These are phyloP conservation scores for Hsuehochloa calcarea DNA, from an alignment of 176 grass and related monocot species.

Conservation along the genomic window DNA sequence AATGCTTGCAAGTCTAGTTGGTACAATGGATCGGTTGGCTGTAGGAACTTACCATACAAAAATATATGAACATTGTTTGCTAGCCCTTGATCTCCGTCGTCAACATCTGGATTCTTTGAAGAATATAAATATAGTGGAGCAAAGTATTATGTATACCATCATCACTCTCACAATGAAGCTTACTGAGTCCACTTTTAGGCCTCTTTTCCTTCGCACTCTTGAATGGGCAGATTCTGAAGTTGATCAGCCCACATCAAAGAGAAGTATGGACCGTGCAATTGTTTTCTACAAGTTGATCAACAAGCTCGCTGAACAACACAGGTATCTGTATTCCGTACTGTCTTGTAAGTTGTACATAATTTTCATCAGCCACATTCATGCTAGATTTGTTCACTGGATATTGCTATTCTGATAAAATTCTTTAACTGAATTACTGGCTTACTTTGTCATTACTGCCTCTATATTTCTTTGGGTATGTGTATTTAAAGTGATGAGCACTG, in stretches of 20 bases:
- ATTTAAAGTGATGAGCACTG: not conserved
- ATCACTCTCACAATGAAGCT: conserved; percentile 76
- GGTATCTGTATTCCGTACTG: conserved; percentile 36
- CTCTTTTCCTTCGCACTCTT: conserved; percentile 74
- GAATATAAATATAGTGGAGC: conserved; percentile 67
- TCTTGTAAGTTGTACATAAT: not conserved
- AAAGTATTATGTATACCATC: conserved; percentile 73
- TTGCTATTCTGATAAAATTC: not conserved
- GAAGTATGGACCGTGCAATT: conserved; percentile 70
- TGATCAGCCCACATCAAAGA: conserved; percentile 50
- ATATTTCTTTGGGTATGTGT: not conserved
- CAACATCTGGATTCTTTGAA: conserved; percentile 57
- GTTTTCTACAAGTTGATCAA: conserved; percentile 82
- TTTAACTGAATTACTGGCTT: not conserved
- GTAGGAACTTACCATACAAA: conserved; percentile 78
- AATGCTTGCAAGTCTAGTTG: conserved; percentile 71
- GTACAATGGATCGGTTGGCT: conserved; percentile 71
- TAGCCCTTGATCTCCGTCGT: conserved; percentile 73
- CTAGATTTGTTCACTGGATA: conserved; percentile 1
- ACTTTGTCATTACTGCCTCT: not conserved
- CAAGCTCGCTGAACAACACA: conserved; percentile 75
- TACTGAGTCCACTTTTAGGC: conserved; percentile 87
- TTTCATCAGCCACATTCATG: not conserved
- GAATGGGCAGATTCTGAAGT: conserved; percentile 84
- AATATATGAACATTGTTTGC: conserved; percentile 84